Evolutionary conservation across 2,329 filamentous ascomycete species (phyloP).

Genomic region (Cladosporium sp.): DNA sequence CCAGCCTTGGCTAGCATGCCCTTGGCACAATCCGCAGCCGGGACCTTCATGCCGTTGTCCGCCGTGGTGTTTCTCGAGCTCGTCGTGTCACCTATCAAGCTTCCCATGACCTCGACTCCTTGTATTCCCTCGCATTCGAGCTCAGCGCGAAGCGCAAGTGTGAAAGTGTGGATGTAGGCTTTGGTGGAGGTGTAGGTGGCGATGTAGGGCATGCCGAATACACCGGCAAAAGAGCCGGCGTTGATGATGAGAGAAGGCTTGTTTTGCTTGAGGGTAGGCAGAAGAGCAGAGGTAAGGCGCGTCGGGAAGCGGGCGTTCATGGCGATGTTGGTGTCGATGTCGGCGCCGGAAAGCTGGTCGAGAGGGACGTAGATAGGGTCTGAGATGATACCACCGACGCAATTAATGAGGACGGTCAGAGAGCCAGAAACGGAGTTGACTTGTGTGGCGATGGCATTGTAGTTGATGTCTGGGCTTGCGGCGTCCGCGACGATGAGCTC

Average conservation of each 20-base stretch:
- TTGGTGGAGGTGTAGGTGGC: conserved; percentile 45
- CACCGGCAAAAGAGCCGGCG: conserved; percentile 44
- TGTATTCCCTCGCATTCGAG: conserved; percentile 34
- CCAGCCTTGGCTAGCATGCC: conserved; percentile 16
- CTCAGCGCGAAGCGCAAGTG: conserved; percentile 40
- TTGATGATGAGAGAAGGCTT: conserved; percentile 48
- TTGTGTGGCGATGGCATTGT: conserved; percentile 17
- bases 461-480: conserved; percentile 24
- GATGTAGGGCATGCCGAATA: conserved; percentile 45
- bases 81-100: conserved; percentile 18
- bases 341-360: conserved; percentile 31
- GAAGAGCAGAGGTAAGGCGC: conserved; percentile 44
- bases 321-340: conserved; percentile 42
- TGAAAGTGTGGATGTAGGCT: conserved; percentile 42
- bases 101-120: conserved; percentile 31
- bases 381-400: conserved; percentile 45
- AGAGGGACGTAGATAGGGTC: conserved; percentile 35
- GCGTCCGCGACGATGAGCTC: conserved; percentile 45
- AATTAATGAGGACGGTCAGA: conserved; percentile 55
- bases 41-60: conserved; percentile 14
- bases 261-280: conserved; percentile 42
- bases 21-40: conserved; percentile 13
- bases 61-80: conserved; percentile 12
- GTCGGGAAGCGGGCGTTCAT: conserved; percentile 50
- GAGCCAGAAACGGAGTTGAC: conserved; percentile 32